These are phyloP conservation scores for Daucus carota DNA, from an alignment of 129 eudicot species.

Conservation along the genomic window DNA sequence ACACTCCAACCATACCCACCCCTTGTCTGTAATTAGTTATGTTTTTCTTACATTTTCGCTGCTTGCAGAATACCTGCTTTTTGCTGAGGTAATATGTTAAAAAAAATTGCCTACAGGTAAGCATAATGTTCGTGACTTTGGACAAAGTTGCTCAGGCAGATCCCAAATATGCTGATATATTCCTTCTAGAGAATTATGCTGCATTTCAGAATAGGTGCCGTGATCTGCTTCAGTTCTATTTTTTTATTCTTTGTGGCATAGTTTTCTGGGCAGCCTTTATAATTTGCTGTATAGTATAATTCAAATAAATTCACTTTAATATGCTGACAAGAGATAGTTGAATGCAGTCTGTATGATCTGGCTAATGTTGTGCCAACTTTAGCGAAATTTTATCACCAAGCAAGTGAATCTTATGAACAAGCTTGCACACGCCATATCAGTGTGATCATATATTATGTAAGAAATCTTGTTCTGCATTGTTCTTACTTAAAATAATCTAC, in stretches of 20 bases:
- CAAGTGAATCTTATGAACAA: constrained; percentile 95
- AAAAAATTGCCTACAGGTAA: constrained; percentile 46
- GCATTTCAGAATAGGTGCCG: constrained; percentile 88
- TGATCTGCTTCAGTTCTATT: constrained; percentile 7
- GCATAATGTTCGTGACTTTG: constrained; percentile 85
- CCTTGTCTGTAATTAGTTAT: background rate
- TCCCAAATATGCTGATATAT: constrained; percentile 69
- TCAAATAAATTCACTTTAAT: constrained; percentile 1
- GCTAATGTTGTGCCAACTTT: constrained; percentile 95
- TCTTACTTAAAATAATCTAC: background rate
- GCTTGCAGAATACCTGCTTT: background rate
- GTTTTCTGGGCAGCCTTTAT: constrained; percentile 8
- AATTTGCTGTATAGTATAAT: background rate
- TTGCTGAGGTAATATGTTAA: constrained; percentile 2
- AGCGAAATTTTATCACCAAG: constrained; percentile 98
- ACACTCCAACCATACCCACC: no score
- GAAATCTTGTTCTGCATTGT: constrained; percentile 16
- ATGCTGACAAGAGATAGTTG: constrained; percentile 26
- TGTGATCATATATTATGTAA: constrained; percentile 71
- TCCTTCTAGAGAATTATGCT: constrained; percentile 92
- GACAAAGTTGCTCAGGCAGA: constrained; percentile 89
- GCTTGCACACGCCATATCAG: constrained; percentile 92
- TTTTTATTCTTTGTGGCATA: background rate
- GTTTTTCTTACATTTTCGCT: background rate
- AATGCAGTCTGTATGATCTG: constrained; percentile 88